phyloP scores from a whole-genome alignment of 2,329 filamentous ascomycete genomes.

The Phialophora tarda region DNA sequence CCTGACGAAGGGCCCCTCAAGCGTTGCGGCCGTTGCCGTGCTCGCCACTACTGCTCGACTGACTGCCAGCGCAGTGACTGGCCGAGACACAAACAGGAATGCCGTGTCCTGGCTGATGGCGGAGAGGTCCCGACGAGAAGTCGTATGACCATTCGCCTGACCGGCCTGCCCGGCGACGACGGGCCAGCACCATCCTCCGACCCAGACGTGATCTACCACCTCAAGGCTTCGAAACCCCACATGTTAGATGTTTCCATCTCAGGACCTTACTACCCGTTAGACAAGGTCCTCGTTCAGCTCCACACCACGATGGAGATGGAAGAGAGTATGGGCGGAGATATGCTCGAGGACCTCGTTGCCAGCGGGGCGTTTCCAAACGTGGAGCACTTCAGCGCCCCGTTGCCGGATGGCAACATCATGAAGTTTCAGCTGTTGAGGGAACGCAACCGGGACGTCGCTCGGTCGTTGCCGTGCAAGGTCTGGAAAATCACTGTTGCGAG shows the following conservation, averaged over 20 bases:
- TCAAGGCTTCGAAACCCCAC: conserved; percentile 20
- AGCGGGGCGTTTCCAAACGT: background rate
- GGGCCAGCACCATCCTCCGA: background rate
- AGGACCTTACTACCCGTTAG: conserved; percentile 23
- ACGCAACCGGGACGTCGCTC: conserved; percentile 12
- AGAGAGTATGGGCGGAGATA: conserved; percentile 3
- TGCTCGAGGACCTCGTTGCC: conserved; percentile 11
- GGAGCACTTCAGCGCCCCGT: conserved; percentile 20
- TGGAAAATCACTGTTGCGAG: conserved; percentile 10
- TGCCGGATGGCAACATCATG: conserved; percentile 22
- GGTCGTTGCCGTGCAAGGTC: conserved; percentile 5
- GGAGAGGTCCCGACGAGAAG: background rate
- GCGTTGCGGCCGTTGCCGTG: conserved; percentile 11
- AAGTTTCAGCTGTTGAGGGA: conserved; percentile 16
- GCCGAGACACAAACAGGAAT: conserved; percentile 19
- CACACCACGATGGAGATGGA: background rate
- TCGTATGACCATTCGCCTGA: conserved; percentile 12
- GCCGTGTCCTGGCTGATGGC: conserved; percentile 14
- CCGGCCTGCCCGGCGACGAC: background rate
- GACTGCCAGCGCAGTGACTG: conserved; percentile 22
- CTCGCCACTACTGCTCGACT: conserved; percentile 17
- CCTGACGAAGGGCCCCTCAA: conserved; percentile 13
- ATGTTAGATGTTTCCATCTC: conserved; percentile 23
- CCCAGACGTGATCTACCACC: conserved; percentile 24
- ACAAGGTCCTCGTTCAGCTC: conserved; percentile 7